A percentile compares a stretch with the other conserved stretches of the same genome.
phyloP scores from a whole-genome alignment of 1,284 basidiomycete species.

The Thelephora terrestris region DNA sequence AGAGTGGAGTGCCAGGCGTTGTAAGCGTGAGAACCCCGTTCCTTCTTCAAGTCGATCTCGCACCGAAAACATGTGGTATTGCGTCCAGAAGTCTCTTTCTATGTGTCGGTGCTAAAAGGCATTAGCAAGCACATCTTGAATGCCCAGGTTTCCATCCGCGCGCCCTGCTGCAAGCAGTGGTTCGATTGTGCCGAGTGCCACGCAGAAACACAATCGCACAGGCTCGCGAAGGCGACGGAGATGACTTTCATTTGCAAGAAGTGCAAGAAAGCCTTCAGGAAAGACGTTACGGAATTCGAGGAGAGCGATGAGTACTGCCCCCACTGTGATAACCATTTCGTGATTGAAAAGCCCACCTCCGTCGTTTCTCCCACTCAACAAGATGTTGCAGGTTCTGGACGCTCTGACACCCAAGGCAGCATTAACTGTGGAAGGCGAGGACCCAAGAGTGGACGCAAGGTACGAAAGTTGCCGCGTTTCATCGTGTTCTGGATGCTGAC shows the following conservation, averaged over 20 bases:
- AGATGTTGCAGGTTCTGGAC: slow-evolving; percentile 67
- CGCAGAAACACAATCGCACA: slow-evolving; percentile 72
- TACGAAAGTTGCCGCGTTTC: slow-evolving; percentile 26
- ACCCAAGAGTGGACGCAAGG: slow-evolving; percentile 81
- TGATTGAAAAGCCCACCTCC: slow-evolving; percentile 30
- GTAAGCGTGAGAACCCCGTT: too few species aligned
- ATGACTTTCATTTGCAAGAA: slow-evolving; percentile 97
- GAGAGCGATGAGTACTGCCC: slow-evolving; percentile 98
- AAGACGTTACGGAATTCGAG: slow-evolving; percentile 87
- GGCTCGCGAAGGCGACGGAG: slow-evolving; percentile 70
- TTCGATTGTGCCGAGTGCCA: slow-evolving; percentile 95
- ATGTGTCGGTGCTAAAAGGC: too few species aligned
- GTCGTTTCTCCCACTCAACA: not conserved
- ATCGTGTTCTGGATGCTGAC: not conserved
- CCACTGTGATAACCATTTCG: slow-evolving; percentile 96
- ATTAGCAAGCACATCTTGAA: slow-evolving; percentile 86
- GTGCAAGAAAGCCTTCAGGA: slow-evolving; percentile 94
- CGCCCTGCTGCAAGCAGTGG: slow-evolving; percentile 93
- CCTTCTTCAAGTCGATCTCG: too few species aligned
- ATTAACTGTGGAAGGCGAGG: slow-evolving; percentile 83
- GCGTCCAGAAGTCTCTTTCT: not conserved
- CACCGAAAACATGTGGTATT: too few species aligned
- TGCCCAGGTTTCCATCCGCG: slow-evolving; percentile 87
- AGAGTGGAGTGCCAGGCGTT: too few species aligned
- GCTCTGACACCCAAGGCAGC: slow-evolving; percentile 87